phyloP scores from a whole-genome alignment of 1,284 basidiomycete species.

The Trametes versicolor region DNA sequence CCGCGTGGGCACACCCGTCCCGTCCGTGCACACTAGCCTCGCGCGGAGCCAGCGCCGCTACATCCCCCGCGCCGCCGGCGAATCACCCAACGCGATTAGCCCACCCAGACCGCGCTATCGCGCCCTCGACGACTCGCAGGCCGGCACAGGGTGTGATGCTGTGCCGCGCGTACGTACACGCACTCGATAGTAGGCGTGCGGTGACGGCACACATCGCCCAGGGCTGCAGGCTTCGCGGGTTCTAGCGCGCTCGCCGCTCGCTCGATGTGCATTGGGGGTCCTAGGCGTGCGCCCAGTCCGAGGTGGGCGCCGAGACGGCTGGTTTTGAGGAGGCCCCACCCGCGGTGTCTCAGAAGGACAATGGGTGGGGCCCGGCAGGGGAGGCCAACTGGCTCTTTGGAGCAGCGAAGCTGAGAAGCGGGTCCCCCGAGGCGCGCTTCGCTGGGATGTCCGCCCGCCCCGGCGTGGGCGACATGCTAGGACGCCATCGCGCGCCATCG shows the following conservation, averaged over 20 bases:
- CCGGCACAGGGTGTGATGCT: background rate
- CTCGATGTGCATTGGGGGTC: too few relatives aligned
- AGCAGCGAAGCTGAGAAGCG: slow-evolving; percentile 14
- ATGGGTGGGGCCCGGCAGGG: background rate
- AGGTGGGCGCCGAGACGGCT: too few relatives aligned
- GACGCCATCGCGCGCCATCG: background rate
- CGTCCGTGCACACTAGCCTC: too few relatives aligned
- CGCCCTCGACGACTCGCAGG: background rate
- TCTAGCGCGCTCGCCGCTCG: slow-evolving; percentile 15
- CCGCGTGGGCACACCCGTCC: background rate
- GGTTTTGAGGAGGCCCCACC: too few relatives aligned
- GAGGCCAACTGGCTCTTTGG: slow-evolving; percentile 12
- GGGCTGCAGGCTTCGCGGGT: slow-evolving; percentile 4
- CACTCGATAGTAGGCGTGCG: too few relatives aligned
- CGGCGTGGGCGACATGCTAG: background rate
- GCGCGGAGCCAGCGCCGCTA: background rate
- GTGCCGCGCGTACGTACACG: slow-evolving; percentile 6
- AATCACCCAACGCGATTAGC: too few relatives aligned
- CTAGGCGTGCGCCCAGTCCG: too few relatives aligned
- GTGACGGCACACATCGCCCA: background rate
- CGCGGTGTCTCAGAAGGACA: too few relatives aligned
- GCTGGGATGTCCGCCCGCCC: background rate
- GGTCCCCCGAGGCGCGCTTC: background rate
- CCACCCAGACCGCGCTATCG: background rate
- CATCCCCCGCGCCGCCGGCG: background rate